phyloP scores from a whole-genome alignment of 1,284 basidiomycete genomes.

The Ustilago xerochloae region DNA sequence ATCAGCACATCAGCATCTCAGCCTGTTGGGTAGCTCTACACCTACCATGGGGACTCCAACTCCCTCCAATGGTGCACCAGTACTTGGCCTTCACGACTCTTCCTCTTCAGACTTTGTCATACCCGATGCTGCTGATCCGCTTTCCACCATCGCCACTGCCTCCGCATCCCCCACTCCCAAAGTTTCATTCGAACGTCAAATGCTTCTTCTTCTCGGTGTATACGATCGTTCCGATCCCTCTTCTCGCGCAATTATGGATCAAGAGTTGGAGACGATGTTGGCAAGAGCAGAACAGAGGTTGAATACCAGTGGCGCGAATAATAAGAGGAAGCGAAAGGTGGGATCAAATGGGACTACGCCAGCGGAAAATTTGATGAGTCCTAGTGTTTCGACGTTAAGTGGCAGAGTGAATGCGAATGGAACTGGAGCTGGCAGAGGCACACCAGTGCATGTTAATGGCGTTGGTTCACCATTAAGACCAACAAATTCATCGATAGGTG shows the following conservation, averaged over 20 bases:
- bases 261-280: slow-evolving; percentile 21
- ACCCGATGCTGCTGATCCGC: not conserved
- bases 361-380: no score
- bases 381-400: no score
- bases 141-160: not conserved
- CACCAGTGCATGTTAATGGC: slow-evolving; percentile 3
- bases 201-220: slow-evolving; percentile 35
- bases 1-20: slow-evolving; percentile 29
- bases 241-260: slow-evolving; percentile 22
- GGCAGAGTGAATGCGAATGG: no score
- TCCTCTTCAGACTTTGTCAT: slow-evolving; percentile 7
- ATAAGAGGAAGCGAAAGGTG: slow-evolving; percentile 25
- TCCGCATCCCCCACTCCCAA: not conserved
- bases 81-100: slow-evolving; percentile 18
- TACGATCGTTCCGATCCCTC: slow-evolving; percentile 30
- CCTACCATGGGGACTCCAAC: slow-evolving; percentile 9
- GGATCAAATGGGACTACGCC: slow-evolving; percentile 13
- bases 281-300: slow-evolving; percentile 25
- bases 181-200: slow-evolving; percentile 35
- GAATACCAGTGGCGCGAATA: slow-evolving; percentile 8
- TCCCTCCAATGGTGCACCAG: slow-evolving; percentile 3
- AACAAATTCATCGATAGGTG: no score
- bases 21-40: slow-evolving; percentile 17
- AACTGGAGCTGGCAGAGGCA: not conserved
- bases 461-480: slow-evolving; percentile 12